Percentiles rank a stretch among this genome's conserved stretches.
These are phyloP conservation scores for Ananas comosus DNA, from an alignment of 176 grass and related monocot genomes.

Conservation along the genomic window DNA sequence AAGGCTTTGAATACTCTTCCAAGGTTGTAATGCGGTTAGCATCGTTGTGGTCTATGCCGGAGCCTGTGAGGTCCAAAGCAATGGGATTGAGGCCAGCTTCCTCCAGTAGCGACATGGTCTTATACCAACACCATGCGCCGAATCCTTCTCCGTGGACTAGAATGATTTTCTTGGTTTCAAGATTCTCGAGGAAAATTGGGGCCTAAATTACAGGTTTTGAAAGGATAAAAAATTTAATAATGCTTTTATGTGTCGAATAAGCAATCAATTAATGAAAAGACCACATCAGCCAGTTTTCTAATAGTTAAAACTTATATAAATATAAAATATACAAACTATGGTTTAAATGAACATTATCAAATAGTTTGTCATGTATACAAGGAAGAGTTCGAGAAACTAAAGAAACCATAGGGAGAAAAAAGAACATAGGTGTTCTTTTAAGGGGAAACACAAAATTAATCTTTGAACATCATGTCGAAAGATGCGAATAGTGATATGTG, in stretches of 20 bases:
- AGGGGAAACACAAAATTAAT: no score
- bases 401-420: no score
- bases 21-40: slow-evolving; percentile 70
- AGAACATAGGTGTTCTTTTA: no score
- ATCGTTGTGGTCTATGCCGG: slow-evolving; percentile 80
- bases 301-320: not conserved
- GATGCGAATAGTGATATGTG: no score
- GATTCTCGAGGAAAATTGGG: slow-evolving; percentile 60
- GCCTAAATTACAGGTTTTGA: slow-evolving; percentile 31
- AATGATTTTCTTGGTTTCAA: slow-evolving; percentile 89
- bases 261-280: not conserved
- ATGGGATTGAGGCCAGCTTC: slow-evolving; percentile 77
- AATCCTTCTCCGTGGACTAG: slow-evolving; percentile 99
- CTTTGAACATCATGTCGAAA: no score
- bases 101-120: slow-evolving; percentile 84
- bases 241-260: not conserved
- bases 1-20: slow-evolving; percentile 75
- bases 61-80: slow-evolving; percentile 81
- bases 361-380: no score
- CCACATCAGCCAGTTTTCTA: not conserved
- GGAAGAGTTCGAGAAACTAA: no score
- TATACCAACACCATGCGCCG: slow-evolving; percentile 99
- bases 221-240: not conserved
- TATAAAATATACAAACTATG: not conserved
- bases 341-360: no score